A percentile compares a stretch with the other conserved stretches of the same genome.
Evolutionary conservation across 495 filamentous ascomycete species (phyloP).

Genomic region (Umbilicaria muhlenbergii): DNA sequence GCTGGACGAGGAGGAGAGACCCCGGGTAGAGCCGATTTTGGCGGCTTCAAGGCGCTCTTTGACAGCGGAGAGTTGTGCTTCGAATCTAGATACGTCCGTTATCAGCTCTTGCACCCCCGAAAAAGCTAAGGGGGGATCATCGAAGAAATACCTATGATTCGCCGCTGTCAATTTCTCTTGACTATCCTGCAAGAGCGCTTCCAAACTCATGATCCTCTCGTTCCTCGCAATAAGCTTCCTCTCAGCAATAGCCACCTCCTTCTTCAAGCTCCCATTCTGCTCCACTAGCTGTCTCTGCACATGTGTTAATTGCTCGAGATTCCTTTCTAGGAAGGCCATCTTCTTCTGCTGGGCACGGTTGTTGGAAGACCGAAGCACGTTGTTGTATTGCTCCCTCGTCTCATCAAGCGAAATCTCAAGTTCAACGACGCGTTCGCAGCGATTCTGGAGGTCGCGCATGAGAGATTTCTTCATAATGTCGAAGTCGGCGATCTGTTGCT

Average conservation of each 20-base stretch:
- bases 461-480: constrained; percentile 99
- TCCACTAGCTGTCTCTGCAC: constrained; percentile 96
- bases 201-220: constrained; percentile 86
- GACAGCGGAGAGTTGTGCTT: constrained; percentile 88
- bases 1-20: constrained; percentile 46
- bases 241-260: constrained; percentile 97
- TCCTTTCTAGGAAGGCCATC: constrained; percentile 98
- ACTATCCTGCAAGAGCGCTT: constrained; percentile 83
- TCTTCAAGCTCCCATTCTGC: constrained; percentile 91
- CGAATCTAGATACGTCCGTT: constrained; percentile 49
- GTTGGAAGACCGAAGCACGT: constrained; percentile 86
- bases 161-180: constrained; percentile 94
- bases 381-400: constrained; percentile 97
- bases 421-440: constrained; percentile 94
- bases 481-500: constrained; percentile 95
- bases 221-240: constrained; percentile 91
- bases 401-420: constrained; percentile 93
- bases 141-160: constrained; percentile 68
- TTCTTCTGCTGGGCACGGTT: constrained; percentile 99
- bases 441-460: constrained; percentile 96
- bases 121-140: constrained; percentile 1
- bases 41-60: constrained; percentile 95
- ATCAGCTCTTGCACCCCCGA: constrained; percentile 1
- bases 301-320: constrained; percentile 91
- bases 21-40: constrained; percentile 67